Base-by-base conservation (phyloP, 139 green algal genomes). In the Coccomyxa sp. region DNA sequence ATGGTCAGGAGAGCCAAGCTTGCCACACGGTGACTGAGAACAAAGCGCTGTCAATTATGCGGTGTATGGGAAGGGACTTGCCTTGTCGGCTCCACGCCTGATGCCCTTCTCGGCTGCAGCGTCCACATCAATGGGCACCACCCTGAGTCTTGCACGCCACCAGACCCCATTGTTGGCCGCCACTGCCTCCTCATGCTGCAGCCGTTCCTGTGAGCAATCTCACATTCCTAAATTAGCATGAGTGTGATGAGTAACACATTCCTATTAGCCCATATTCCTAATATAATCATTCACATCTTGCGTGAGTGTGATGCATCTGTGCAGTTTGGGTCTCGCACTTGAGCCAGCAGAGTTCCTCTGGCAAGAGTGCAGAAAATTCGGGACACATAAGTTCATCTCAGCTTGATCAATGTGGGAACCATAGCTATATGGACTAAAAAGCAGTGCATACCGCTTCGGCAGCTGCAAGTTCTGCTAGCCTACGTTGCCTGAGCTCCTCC, bases 41-140 rank as follows among this genome's bases (percentile, higher is more conserved):
- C 80, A 79, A 68, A 12, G 32, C 1, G 10, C 21, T 11, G 66
- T 14, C 32, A 14, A 25, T 3, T 0, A 57, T 84, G 63, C 63
- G 21, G 63, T 21, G 18, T 4, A 25, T 28, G 63, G 1, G 18
- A 71, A n/a, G 31, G 57, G 30, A 31, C 60, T 0, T 51, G 95
- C 83, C 91, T 97, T 95, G 88, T 95, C 92, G 9, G 85, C 88
- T 15, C 83, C 82, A 1, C 92, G 83, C 32, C 83, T 87, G n/a
- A 95, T 92, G 77, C 92, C 92, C 38, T 87, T 87, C n/a, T 86
- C 77, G 16, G 67, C 25, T 1, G 85, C 85, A 0, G 85, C 57
- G 21, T 67, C 77, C 30, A 89, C 83, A 58, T 90, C 80, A 0
- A 87, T 68, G 0, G 90, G 85, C 79, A 94, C 89, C 16, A 90